These are phyloP conservation scores for Erigeron canadensis DNA, from an alignment of 129 eudicot species.

Conservation along the genomic window DNA sequence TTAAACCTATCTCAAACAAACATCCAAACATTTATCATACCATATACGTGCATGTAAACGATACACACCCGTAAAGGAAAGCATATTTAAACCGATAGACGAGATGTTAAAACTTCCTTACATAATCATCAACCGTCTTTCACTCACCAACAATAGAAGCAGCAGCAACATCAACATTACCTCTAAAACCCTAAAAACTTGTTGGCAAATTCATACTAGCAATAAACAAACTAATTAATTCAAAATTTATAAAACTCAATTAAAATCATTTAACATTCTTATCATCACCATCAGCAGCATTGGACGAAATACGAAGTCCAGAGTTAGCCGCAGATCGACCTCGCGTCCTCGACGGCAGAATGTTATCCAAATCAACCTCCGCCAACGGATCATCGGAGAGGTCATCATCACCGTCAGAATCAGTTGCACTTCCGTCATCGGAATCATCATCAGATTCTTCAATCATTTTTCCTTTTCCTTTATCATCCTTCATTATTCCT, in stretches of 20 bases:
- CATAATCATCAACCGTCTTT: background rate
- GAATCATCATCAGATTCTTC: slow-evolving; percentile 69
- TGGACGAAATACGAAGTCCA: slow-evolving; percentile 43
- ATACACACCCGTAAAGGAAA: background rate
- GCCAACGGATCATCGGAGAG: slow-evolving; percentile 87
- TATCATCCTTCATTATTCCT: slow-evolving; percentile 57
- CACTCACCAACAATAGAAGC: slow-evolving; percentile 7
- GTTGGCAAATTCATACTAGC: background rate
- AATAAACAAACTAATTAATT: slow-evolving; percentile 8
- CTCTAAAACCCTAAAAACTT: slow-evolving; percentile 17
- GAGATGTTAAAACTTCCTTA: slow-evolving; percentile 9
- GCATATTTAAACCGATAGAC: slow-evolving; percentile 14
- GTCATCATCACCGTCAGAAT: slow-evolving; percentile 57
- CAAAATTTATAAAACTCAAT: slow-evolving; percentile 32
- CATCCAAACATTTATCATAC: background rate
- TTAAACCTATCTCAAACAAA: background rate
- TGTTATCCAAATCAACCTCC: slow-evolving; percentile 93
- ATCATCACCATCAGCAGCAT: slow-evolving; percentile 22
- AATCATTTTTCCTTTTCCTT: slow-evolving; percentile 79
- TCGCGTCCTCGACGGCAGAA: slow-evolving; percentile 93
- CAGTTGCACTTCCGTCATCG: slow-evolving; percentile 34
- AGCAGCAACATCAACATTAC: slow-evolving; percentile 13
- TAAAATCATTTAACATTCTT: slow-evolving; percentile 23
- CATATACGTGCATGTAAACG: background rate
- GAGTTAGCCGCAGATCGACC: slow-evolving; percentile 39